Evolutionary conservation across 2,329 filamentous ascomycete genomes (phyloP).

Genomic region (Colletotrichum echinochloae): DNA sequence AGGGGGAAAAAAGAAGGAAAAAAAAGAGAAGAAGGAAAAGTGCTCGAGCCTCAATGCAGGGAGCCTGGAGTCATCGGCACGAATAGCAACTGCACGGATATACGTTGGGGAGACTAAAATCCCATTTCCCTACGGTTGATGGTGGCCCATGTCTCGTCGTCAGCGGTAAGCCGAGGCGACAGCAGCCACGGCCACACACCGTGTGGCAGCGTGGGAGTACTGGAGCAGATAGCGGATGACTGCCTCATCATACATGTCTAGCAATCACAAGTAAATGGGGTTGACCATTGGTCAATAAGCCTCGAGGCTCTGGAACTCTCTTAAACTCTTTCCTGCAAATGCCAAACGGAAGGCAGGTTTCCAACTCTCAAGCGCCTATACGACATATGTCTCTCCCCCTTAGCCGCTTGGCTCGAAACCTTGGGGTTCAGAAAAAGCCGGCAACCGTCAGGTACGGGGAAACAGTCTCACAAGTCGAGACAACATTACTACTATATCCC

Average conservation of each 20-base stretch:
- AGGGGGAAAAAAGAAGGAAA: too few relatives aligned
- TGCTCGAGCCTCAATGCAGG: constrained; percentile 38
- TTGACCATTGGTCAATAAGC: constrained; percentile 3
- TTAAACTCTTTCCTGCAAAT: not conserved
- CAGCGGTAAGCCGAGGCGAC: constrained; percentile 20
- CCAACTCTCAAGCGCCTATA: constrained; percentile 23
- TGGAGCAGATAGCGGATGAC: not conserved
- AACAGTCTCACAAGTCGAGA: constrained; percentile 31
- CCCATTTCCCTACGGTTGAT: constrained; percentile 9
- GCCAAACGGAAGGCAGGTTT: constrained; percentile 4
- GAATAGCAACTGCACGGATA: constrained; percentile 35
- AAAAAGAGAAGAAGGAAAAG: not conserved
- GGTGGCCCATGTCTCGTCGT: constrained; percentile 14
- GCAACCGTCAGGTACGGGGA: constrained; percentile 32
- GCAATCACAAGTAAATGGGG: constrained; percentile 37
- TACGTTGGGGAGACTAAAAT: constrained; percentile 19
- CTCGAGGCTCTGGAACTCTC: constrained; percentile 12
- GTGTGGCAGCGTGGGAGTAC: not conserved
- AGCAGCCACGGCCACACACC: not conserved
- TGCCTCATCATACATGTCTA: constrained; percentile 26
- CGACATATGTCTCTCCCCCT: constrained; percentile 36
- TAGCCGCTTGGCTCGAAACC: constrained; percentile 31
- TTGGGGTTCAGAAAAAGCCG: constrained; percentile 24
- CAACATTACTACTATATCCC: constrained; percentile 38
- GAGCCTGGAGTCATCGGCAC: constrained; percentile 19